Base-by-base conservation (phyloP, 108 stramenopile species). In the Craspedostauros australis region DNA sequence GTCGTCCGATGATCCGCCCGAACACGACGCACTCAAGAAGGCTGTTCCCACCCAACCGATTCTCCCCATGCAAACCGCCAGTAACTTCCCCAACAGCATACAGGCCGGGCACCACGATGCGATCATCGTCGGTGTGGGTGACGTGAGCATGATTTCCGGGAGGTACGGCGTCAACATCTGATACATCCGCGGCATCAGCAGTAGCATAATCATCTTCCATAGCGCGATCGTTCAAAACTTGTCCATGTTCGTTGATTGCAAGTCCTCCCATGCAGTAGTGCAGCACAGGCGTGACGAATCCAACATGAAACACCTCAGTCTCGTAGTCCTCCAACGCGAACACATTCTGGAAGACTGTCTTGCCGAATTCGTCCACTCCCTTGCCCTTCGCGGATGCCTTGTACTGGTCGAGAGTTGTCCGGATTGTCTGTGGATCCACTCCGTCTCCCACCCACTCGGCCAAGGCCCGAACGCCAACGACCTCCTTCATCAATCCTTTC, bases 231-330 rank as follows among this genome's bases (percentile, higher is more conserved):
- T 65, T 42, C 18, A 91, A 53, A 4, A 90, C 91, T 40, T 77
- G 70, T 8, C 80, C 88, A 12, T 59, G 61, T 26, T 68, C 52
- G 55, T 85, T 75, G 26, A 95, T 88, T 26, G 60, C 70, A 24
- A 95, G 43, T 4, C 94, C 94, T 1, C 94, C 94, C 92, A 95
- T 94, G 54, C 86, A 88, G 71, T 95, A 95, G 56, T 95, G 94
- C 8, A 95, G 70, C 11, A 80, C 79, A 46, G 78, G 78, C 8
- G 79, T 80, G 39, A 81, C 70, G 26, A 53, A 60, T 29, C 76
- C 80, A 23, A 73, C 73, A 56, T 62, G 75, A 40, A 75, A 77
- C 5, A 45, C 57, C 50, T 70, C 69, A 33, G 16, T 19, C 12
- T 73, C 49, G 37, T 64, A 46, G 18, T 54, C 22, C 66, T 50